phyloP scores from a whole-genome alignment of 306 rosid genomes.

The Begonia masoniana region DNA sequence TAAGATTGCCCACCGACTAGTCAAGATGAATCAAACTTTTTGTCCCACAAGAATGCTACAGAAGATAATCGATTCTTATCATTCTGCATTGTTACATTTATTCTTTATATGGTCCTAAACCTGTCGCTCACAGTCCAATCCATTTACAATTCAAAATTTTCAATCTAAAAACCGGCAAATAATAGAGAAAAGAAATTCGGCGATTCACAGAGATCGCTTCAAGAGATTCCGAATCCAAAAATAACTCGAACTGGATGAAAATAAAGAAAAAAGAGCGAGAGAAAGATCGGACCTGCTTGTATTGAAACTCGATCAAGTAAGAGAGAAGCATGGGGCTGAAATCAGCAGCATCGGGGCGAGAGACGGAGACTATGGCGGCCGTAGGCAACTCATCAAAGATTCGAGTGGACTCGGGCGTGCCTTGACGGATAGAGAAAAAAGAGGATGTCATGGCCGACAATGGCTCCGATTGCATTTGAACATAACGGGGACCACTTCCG shows the following conservation, averaged over 20 bases:
- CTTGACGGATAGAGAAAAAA: slow-evolving; percentile 30
- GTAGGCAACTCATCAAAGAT: slow-evolving; percentile 82
- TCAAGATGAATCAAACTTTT: too few relatives aligned
- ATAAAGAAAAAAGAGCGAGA: background rate
- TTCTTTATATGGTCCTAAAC: too few relatives aligned
- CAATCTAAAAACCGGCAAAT: too few relatives aligned
- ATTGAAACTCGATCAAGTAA: slow-evolving; percentile 71
- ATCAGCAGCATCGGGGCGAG: slow-evolving; percentile 90
- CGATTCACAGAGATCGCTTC: too few relatives aligned
- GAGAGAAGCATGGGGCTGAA: slow-evolving; percentile 91
- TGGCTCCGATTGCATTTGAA: slow-evolving; percentile 61
- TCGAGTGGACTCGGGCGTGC: slow-evolving; percentile 29
- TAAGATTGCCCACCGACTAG: background rate
- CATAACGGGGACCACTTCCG: slow-evolving; percentile 37
- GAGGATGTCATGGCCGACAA: slow-evolving; percentile 29
- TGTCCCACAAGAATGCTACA: too few relatives aligned
- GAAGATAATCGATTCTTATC: too few relatives aligned
- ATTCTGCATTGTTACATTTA: too few relatives aligned
- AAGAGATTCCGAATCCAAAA: background rate
- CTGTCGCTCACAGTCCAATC: too few relatives aligned
- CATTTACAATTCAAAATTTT: too few relatives aligned
- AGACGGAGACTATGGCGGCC: slow-evolving; percentile 70
- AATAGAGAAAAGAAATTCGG: too few relatives aligned
- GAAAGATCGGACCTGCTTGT: slow-evolving; percentile 48
- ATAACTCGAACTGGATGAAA: slow-evolving; percentile 1